These are phyloP conservation scores for Penicillium diatomitis DNA, from an alignment of 495 filamentous ascomycete genomes.

Conservation along the genomic window DNA sequence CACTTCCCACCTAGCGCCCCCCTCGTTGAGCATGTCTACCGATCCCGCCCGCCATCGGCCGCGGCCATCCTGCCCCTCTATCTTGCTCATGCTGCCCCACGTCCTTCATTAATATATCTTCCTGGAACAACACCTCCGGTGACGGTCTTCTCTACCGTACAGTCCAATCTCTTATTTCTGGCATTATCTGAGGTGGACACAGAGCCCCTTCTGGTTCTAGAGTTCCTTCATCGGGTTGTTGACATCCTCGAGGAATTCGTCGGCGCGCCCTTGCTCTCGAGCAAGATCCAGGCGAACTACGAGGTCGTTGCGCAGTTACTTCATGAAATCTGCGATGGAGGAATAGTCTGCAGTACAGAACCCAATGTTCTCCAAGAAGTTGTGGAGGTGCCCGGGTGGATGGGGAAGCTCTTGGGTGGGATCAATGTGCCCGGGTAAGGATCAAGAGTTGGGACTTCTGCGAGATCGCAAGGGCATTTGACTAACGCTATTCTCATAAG, in stretches of 20 bases:
- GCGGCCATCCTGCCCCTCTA: constrained; percentile 73
- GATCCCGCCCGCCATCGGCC: constrained; percentile 68
- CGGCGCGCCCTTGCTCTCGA: constrained; percentile 74
- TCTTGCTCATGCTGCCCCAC: constrained; percentile 70
- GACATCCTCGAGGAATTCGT: constrained; percentile 94
- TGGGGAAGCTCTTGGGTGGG: constrained; percentile 84
- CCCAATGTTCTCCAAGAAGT: constrained; percentile 86
- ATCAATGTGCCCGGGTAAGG: constrained; percentile 69
- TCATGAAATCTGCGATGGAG: constrained; percentile 94
- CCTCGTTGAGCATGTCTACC: constrained; percentile 61
- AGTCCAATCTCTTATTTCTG: constrained; percentile 83
- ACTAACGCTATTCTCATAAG: not conserved
- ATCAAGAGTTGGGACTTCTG: not conserved
- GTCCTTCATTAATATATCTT: constrained; percentile 79
- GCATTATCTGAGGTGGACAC: constrained; percentile 73
- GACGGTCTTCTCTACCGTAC: constrained; percentile 74
- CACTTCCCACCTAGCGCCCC: constrained; percentile 36
- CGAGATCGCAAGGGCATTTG: not conserved
- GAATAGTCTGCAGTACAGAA: constrained; percentile 82
- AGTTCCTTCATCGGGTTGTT: constrained; percentile 89
- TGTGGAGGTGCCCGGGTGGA: constrained; percentile 79
- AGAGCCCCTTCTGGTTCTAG: constrained; percentile 88
- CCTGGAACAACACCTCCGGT: constrained; percentile 77
- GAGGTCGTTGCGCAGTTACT: constrained; percentile 92
- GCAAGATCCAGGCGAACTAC: constrained; percentile 80